These are phyloP conservation scores for Aegilops bicornis DNA, from an alignment of 176 grass and related monocot species.

Conservation along the genomic window DNA sequence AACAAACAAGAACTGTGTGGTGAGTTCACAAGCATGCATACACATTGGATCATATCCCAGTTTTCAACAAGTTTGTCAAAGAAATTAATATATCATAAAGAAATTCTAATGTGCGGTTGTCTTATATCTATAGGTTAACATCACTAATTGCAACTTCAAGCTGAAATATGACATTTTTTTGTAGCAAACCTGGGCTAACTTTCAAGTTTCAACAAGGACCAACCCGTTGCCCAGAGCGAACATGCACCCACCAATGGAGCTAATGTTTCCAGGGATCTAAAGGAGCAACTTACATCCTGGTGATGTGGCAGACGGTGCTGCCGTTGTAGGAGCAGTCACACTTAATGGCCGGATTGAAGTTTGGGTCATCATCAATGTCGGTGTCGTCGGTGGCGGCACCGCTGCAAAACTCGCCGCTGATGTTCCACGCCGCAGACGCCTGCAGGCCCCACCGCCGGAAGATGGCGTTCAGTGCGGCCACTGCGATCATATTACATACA, in stretches of 20 bases:
- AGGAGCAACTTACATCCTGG: slow-evolving; percentile 32
- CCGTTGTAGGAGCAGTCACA: slow-evolving; percentile 49
- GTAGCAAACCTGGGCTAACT: no score
- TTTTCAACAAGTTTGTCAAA: background rate
- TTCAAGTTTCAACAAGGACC: no score
- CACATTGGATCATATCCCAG: background rate
- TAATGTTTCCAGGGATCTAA: background rate
- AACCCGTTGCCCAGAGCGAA: no score
- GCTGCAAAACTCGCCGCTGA: slow-evolving; percentile 69
- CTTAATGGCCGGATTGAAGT: slow-evolving; percentile 55
- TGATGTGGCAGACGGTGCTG: slow-evolving; percentile 54
- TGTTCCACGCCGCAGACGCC: slow-evolving; percentile 57
- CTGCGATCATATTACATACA: no score
- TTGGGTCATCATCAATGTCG: background rate
- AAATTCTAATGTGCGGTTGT: background rate
- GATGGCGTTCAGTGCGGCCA: slow-evolving; percentile 52
- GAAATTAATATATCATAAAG: background rate
- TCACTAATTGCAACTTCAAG: no score
- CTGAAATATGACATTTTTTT: no score
- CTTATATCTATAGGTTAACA: no score
- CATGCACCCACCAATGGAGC: no score
- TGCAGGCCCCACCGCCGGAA: slow-evolving; percentile 28
- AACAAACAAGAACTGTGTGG: background rate
- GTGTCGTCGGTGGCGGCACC: slow-evolving; percentile 47
- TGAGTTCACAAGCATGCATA: background rate